These are phyloP conservation scores for Daldinia decipiens DNA, from an alignment of 495 filamentous ascomycete genomes.

Conservation along the genomic window DNA sequence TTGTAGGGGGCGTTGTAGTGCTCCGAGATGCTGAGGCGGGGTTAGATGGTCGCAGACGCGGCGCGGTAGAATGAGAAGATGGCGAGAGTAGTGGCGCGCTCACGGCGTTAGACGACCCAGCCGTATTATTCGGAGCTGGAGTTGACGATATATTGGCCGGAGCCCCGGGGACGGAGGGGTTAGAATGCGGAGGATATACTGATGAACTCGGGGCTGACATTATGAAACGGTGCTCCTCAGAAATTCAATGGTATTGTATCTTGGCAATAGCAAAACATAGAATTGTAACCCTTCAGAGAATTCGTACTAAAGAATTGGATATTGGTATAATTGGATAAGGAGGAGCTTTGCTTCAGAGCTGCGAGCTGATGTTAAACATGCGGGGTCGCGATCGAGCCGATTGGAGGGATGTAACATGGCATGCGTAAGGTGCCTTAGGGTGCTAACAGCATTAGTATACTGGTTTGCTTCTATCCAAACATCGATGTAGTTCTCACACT, in stretches of 20 bases:
- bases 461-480: conserved; percentile 16
- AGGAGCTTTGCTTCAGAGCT: conserved; percentile 32
- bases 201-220: conserved; percentile 39
- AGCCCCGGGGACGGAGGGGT: conserved; percentile 18
- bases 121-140: conserved; percentile 25
- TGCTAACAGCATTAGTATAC: conserved; percentile 19
- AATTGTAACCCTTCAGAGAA: conserved; percentile 24
- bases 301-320: conserved; percentile 20
- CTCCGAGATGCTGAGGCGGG: conserved; percentile 38
- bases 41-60: conserved; percentile 25
- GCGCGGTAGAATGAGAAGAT: conserved; percentile 25
- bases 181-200: conserved; percentile 18
- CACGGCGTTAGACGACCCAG: conserved; percentile 17
- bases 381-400: conserved; percentile 38
- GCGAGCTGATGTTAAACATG: conserved; percentile 37
- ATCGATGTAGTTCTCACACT: conserved; percentile 17
- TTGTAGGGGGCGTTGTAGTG: conserved; percentile 32
- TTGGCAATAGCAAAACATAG: conserved; percentile 20
- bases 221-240: conserved; percentile 4
- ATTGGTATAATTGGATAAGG: conserved; percentile 21
- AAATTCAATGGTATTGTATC: conserved; percentile 14
- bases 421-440: conserved; percentile 24
- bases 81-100: conserved; percentile 19
- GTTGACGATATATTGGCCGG: conserved; percentile 19
- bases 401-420: conserved; percentile 43